Evolutionary conservation across 768 basidiomycete genomes (phyloP), one percentile per base, ranked within the genome.

Genomic region (Tricholomella constricta): DNA sequence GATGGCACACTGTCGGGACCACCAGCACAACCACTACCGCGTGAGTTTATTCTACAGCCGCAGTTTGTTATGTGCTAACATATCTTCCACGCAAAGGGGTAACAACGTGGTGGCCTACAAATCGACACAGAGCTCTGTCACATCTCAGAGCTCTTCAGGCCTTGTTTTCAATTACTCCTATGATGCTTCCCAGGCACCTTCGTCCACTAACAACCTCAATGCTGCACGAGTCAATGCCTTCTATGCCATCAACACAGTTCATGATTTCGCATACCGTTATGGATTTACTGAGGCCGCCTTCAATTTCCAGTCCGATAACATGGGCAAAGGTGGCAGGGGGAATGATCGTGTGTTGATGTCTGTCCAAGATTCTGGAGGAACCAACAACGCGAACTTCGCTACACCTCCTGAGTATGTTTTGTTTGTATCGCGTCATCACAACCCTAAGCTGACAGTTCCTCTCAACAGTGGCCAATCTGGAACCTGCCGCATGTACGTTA

Each of bases 201-300:
- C 67, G 44, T 68, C 62, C 54, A 43, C 57, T 2, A 73, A 44
- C 45, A 82, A 84, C 65, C 54, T 79, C 46, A 72, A 81, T 48
- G 77, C 82, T 22, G 82, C 82, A 2, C 70, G 77, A 17, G 76
- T 76, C 7, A 80, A 80, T 56, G 72, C 72, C 9, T 85, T 85
- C 70, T 86, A 82, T 67, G 65, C 84, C 38, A 76, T 78, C 64
- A 86, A 86, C 72, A 71, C 73, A 47, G 71, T 82, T 57, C 83
- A 86, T 64, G 83, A 85, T 61, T 52, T 69, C 40, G 52, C 63
- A 19, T 76, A 81, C 64, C 63, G 40, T 43, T 75, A 78, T 52
- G 81, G 82, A 2, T 84, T 84, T 65, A 81, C 79, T 51, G 82
- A 62, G 59, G 32, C 61, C 10, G 67, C 65, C 2, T 71, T 62